phyloP scores from a whole-genome alignment of 345 rosid species.

The Hevea brasiliensis region DNA sequence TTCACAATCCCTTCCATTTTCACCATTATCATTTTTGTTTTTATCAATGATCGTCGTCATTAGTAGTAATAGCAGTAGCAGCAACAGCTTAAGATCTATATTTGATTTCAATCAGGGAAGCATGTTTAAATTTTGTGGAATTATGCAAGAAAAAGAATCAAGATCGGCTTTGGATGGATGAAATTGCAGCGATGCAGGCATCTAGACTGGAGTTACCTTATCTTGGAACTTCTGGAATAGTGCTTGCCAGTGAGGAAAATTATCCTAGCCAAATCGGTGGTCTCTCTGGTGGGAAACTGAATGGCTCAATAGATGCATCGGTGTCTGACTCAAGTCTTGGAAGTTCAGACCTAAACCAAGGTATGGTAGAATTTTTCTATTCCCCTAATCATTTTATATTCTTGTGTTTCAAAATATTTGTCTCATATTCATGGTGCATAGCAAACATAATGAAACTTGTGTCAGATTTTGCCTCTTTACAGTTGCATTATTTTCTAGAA shows the following conservation, averaged over 20 bases:
- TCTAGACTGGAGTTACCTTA: conserved; percentile 73
- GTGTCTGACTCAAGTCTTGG: conserved; percentile 45
- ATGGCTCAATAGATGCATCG: conserved; percentile 47
- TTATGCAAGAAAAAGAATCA: conserved; percentile 95
- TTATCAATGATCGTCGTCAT: background rate
- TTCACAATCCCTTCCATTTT: background rate
- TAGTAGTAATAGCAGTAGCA: background rate
- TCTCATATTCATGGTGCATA: conserved; percentile 3
- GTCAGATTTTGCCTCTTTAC: no score
- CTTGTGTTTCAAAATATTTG: no score
- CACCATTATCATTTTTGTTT: no score
- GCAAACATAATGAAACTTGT: background rate
- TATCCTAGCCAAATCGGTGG: conserved; percentile 42
- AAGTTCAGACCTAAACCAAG: conserved; percentile 59
- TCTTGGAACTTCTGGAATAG: conserved; percentile 74
- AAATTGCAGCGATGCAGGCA: conserved; percentile 92
- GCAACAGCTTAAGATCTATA: background rate
- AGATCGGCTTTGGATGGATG: conserved; percentile 92
- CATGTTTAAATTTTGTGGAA: conserved; percentile 81
- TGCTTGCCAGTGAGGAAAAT: conserved; percentile 73
- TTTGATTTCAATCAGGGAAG: conserved; percentile 58
- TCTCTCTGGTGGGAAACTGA: conserved; percentile 34
- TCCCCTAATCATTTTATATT: no score
- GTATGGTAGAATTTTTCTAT: conserved; percentile 29
- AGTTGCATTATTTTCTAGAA: no score